Conservation (phyloP, 1,139 yeast species). For the Debaryomycetaceae sp. region DNA sequence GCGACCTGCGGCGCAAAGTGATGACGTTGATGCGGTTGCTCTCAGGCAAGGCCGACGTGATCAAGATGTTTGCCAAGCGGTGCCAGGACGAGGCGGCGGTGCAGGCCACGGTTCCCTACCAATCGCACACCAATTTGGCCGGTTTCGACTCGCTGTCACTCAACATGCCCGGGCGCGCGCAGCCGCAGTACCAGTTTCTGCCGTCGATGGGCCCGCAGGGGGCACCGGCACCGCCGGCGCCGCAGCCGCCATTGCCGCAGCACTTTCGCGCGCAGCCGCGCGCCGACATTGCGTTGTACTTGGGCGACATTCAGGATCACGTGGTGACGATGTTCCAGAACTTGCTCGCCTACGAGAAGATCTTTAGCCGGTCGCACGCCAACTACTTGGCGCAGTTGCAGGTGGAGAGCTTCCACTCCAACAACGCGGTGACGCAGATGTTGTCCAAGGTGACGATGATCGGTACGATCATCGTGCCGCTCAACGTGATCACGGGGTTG, state of each 20-base stretch:
- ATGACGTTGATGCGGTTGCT: conserved; percentile 89
- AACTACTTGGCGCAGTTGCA: conserved; percentile 92
- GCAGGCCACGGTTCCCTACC: not conserved
- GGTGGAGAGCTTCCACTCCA: conserved; percentile 84
- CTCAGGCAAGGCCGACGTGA: conserved; percentile 95
- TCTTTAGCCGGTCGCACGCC: conserved; percentile 85
- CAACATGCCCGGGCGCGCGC: not conserved
- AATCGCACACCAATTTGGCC: conserved; percentile 1
- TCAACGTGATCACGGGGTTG: conserved; percentile 85
- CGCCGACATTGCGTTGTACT: conserved; percentile 78
- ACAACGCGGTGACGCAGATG: conserved; percentile 79
- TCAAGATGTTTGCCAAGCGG: conserved; percentile 94
- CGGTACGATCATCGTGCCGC: conserved; percentile 88
- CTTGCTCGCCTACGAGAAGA: conserved; percentile 83
- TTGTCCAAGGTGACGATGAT: conserved; percentile 83
- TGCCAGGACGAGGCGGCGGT: conserved; percentile 62
- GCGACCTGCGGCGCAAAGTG: conserved; percentile 83
- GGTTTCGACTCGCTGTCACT: conserved; percentile 4
- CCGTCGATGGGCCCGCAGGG: conserved; percentile 1
- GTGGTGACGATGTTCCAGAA: conserved; percentile 94
- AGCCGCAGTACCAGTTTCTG: conserved; percentile 1
- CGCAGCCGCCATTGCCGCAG: conserved; percentile 10
- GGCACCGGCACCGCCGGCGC: not conserved
- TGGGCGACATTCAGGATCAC: conserved; percentile 98
- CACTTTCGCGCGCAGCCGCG: conserved; percentile 54